Percentiles rank a stretch among this genome's conserved stretches.
These are phyloP conservation scores for Skeletonema costatum DNA, from an alignment of 108 stramenopile genomes.

Conservation along the genomic window DNA sequence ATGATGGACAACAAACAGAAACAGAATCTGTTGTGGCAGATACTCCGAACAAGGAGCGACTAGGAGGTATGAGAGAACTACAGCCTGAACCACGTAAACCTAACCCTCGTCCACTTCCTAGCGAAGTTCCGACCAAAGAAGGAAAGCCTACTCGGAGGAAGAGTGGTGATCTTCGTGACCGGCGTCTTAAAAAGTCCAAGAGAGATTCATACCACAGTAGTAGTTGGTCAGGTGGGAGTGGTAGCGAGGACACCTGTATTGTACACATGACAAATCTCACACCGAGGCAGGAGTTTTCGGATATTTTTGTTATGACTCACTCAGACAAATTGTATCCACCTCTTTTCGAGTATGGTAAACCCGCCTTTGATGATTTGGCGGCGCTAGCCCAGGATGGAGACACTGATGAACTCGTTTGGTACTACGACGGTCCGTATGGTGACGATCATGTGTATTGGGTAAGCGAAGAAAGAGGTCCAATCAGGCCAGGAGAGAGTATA, in stretches of 20 bases:
- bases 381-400: slow-evolving; percentile 11
- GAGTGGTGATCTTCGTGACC: not conserved
- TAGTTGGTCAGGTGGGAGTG: not conserved
- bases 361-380: slow-evolving; percentile 12
- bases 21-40: not conserved
- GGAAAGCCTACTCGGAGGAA: not conserved
- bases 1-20: not conserved
- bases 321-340: slow-evolving; percentile 1
- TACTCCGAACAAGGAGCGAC: not conserved
- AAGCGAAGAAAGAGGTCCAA: not conserved
- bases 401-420: slow-evolving; percentile 5
- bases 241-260: not conserved
- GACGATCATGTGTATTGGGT: slow-evolving; percentile 3
- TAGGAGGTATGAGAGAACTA: not conserved
- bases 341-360: slow-evolving; percentile 1
- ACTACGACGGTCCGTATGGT: slow-evolving; percentile 1
- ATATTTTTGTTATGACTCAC: slow-evolving; percentile 11
- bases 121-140: not conserved
- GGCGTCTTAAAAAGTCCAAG: not conserved
- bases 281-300: not conserved
- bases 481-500: not conserved
- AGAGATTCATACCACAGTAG: not conserved
- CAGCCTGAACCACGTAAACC: not conserved
- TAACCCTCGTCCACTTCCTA: not conserved
- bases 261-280: slow-evolving; percentile 12